Evolutionary conservation across 2,329 filamentous ascomycete species (phyloP).

Genomic region (Colletotrichum tanaceti): DNA sequence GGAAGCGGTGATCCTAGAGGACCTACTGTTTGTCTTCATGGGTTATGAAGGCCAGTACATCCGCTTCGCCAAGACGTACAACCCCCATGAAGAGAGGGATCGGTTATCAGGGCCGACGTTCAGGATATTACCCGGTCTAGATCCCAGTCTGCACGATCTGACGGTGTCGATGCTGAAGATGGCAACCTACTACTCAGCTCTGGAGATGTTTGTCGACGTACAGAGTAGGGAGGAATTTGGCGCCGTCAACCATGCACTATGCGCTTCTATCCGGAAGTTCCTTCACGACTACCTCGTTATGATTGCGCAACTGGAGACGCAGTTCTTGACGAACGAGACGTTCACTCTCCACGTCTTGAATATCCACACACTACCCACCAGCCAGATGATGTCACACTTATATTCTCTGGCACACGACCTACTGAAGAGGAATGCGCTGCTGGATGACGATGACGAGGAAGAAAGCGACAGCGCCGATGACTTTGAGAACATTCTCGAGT

Average conservation of each 20-base stretch:
- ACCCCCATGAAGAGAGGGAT: conserved; percentile 87
- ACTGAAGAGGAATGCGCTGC: conserved; percentile 84
- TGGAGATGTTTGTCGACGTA: conserved; percentile 93
- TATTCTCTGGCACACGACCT: conserved; percentile 90
- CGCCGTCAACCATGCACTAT: conserved; percentile 93
- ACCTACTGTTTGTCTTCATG: conserved; percentile 96
- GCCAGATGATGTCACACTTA: conserved; percentile 90
- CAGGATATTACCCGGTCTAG: conserved; percentile 82
- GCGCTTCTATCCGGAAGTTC: conserved; percentile 91
- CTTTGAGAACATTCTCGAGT: conserved; percentile 93
- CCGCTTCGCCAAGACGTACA: conserved; percentile 83
- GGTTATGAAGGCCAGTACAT: conserved; percentile 99
- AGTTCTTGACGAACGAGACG: conserved; percentile 85
- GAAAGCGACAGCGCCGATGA: conserved; percentile 82
- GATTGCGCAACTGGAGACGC: conserved; percentile 92
- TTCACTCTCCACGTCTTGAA: conserved; percentile 96
- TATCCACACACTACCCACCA: conserved; percentile 88
- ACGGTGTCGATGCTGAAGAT: conserved; percentile 91
- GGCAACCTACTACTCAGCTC: conserved; percentile 90
- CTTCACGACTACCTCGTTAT: conserved; percentile 94
- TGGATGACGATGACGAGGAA: conserved; percentile 80
- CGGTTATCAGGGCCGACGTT: conserved; percentile 85
- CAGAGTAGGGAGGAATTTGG: conserved; percentile 94
- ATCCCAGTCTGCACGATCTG: conserved; percentile 90
- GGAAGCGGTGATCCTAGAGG: conserved; percentile 88